Conservation (phyloP, 192 early-diverging fungal genomes). For the Paraglomus brasilianum region DNA sequence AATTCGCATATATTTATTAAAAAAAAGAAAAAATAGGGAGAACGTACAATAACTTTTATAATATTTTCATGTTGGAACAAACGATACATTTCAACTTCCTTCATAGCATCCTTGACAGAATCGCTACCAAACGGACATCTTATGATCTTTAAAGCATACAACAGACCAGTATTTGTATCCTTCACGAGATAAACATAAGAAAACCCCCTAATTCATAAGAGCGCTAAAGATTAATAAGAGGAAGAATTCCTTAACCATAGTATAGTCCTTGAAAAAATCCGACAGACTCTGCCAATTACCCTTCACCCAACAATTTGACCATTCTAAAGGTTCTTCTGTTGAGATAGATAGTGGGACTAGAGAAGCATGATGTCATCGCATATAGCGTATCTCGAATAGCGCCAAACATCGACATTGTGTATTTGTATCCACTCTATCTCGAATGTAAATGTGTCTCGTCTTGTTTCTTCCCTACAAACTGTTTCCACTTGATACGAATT, state of each 20-base stretch:
- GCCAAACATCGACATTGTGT: constrained; percentile 37
- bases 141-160: constrained; percentile 70
- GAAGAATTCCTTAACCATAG: not conserved
- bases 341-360: constrained; percentile 53
- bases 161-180: constrained; percentile 43
- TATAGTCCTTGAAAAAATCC: not conserved
- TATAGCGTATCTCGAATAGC: constrained; percentile 42
- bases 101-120: constrained; percentile 58
- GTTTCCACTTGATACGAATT: no score
- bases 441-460: no score
- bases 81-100: constrained; percentile 67
- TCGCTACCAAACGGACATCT: constrained; percentile 60
- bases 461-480: no score
- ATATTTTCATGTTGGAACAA: constrained; percentile 66
- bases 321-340: constrained; percentile 60
- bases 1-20: not conserved
- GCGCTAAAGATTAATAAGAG: not conserved
- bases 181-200: constrained; percentile 66
- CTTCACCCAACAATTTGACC: constrained; percentile 64
- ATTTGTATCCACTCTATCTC: no score
- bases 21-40: not conserved
- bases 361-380: constrained; percentile 44
- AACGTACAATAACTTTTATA: constrained; percentile 56
- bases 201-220: constrained; percentile 56
- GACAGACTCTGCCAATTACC: constrained; percentile 39